phyloP scores from a whole-genome alignment of 768 basidiomycete species.

The Hydnomerulius pinastri region DNA sequence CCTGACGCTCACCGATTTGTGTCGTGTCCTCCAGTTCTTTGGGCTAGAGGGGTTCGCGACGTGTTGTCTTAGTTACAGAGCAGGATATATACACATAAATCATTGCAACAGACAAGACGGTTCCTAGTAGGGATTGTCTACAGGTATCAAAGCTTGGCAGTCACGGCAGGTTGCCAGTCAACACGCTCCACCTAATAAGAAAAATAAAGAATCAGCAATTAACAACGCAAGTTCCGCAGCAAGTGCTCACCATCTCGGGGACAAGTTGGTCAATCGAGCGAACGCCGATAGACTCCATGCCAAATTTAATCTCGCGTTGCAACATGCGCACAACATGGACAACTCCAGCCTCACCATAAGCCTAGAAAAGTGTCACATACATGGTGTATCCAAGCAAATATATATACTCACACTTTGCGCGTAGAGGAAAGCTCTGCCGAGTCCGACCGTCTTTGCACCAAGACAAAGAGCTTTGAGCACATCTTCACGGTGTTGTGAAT shows the following conservation, averaged over 20 bases:
- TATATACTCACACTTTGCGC: constrained; percentile 67
- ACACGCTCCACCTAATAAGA: constrained; percentile 57
- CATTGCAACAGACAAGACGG: too few species aligned
- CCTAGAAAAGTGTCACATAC: constrained; percentile 41
- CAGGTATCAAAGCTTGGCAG: constrained; percentile 30
- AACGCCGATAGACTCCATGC: constrained; percentile 78
- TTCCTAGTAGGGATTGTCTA: too few species aligned
- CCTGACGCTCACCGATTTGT: too few species aligned
- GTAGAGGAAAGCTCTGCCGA: constrained; percentile 86
- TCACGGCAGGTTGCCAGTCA: constrained; percentile 57
- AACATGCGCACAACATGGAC: constrained; percentile 66
- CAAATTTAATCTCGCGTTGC: constrained; percentile 73
- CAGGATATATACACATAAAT: too few species aligned
- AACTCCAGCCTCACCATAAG: constrained; percentile 74
- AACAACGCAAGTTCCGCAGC: not conserved
- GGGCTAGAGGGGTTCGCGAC: too few species aligned
- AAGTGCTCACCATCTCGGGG: constrained; percentile 67
- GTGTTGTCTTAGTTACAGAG: too few species aligned
- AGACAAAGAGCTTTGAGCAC: constrained; percentile 89
- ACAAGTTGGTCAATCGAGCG: constrained; percentile 61
- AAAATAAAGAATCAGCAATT: constrained; percentile 2
- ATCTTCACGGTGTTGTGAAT: constrained; percentile 42
- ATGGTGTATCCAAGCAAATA: not conserved
- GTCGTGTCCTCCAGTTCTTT: too few species aligned
- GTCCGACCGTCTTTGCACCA: constrained; percentile 83